phyloP scores from a whole-genome alignment of 2,329 filamentous ascomycete genomes.

The Colletotrichum liriopes region DNA sequence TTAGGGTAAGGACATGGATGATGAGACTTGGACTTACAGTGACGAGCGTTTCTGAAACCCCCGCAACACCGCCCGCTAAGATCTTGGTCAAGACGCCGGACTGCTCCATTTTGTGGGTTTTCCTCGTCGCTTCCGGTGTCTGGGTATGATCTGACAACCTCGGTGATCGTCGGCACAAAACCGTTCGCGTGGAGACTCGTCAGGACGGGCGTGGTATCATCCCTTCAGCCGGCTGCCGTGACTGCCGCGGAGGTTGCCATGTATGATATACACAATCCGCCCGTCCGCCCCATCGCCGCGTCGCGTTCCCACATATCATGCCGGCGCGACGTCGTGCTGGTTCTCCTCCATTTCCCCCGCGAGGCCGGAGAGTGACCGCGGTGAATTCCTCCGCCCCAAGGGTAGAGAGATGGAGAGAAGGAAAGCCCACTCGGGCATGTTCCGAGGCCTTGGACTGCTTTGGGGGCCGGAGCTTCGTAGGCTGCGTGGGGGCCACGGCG shows the following conservation, averaged over 20 bases:
- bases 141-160: constrained; percentile 2
- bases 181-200: not conserved
- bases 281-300: no score
- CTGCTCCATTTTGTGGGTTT: constrained; percentile 15
- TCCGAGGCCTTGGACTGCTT: constrained; percentile 11
- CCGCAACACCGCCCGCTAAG: constrained; percentile 32
- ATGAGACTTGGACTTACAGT: constrained; percentile 6
- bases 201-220: not conserved
- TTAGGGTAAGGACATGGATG: not conserved
- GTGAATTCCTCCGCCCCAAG: not conserved
- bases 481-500: not conserved
- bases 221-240: not conserved
- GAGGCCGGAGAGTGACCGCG: constrained; percentile 21
- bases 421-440: constrained; percentile 33
- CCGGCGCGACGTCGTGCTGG: not conserved
- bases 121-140: not conserved
- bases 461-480: not conserved
- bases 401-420: not conserved
- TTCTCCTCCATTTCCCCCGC: not conserved
- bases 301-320: not conserved
- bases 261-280: not conserved
- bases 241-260: not conserved
- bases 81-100: constrained; percentile 32
- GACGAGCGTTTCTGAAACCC: constrained; percentile 35
- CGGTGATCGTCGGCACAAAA: not conserved